Percentiles rank a stretch among this genome's conserved stretches.
Evolutionary conservation across 2,329 filamentous ascomycete species (phyloP).

Genomic region (Exophiala sideris): DNA sequence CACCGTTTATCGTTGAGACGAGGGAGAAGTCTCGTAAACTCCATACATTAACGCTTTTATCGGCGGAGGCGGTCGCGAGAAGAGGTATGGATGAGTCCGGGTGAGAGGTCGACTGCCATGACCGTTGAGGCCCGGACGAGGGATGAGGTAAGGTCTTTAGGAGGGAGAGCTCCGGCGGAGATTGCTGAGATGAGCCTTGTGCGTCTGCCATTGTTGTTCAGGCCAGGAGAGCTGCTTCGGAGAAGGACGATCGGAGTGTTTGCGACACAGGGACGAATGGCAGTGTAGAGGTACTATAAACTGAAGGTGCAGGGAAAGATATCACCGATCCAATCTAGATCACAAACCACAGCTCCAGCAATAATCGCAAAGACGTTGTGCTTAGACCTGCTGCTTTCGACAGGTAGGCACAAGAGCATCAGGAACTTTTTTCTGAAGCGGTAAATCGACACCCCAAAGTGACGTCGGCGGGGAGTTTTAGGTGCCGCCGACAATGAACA

Average conservation of each 20-base stretch:
- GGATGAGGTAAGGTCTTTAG: conserved; percentile 18
- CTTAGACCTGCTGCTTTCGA: not conserved
- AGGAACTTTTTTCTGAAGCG: not conserved
- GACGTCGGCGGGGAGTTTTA: conserved; percentile 6
- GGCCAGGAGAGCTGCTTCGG: not conserved
- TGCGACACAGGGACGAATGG: no score
- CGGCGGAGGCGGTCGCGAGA: conserved; percentile 80
- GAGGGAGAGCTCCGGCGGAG: conserved; percentile 14
- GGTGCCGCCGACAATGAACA: no score
- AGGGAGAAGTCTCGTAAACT: conserved; percentile 76
- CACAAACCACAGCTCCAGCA: no score
- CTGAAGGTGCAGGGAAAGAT: no score
- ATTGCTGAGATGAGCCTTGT: not conserved
- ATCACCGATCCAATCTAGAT: no score
- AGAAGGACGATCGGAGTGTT: not conserved
- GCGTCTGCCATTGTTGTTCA: conserved; percentile 3
- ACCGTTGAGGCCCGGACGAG: conserved; percentile 48
- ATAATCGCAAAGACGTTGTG: not conserved
- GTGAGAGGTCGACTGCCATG: conserved; percentile 83
- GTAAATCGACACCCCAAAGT: not conserved
- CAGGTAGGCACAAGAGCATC: not conserved
- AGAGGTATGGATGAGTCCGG: conserved; percentile 70
- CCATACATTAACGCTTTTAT: conserved; percentile 85
- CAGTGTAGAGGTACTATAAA: no score
- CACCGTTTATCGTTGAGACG: conserved; percentile 76